These are phyloP conservation scores for Blastobotrys apis DNA, from an alignment of 1,139 yeast genomes.

Conservation along the genomic window DNA sequence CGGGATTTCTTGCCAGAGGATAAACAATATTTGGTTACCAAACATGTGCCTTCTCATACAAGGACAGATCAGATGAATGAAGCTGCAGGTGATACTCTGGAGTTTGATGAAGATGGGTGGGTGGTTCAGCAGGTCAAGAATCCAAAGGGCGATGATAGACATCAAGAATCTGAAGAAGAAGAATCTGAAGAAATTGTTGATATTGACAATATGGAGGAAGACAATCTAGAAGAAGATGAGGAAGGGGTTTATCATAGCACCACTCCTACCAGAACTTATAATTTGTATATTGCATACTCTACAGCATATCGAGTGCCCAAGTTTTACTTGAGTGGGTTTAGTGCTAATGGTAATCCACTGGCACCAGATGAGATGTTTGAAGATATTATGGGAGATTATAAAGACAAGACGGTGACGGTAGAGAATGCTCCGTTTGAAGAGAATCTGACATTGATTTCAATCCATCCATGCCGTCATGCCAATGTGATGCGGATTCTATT, in stretches of 20 bases:
- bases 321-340: conserved; percentile 85
- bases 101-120: conserved; percentile 61
- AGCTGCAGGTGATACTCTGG: conserved; percentile 34
- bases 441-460: conserved; percentile 78
- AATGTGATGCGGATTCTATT: conserved; percentile 87
- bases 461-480: conserved; percentile 96
- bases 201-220: conserved; percentile 32
- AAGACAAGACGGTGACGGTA: conserved; percentile 94
- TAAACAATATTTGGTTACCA: conserved; percentile 81
- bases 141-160: neutral
- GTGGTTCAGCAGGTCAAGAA: conserved; percentile 27
- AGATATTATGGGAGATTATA: conserved; percentile 85
- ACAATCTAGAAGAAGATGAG: conserved; percentile 30
- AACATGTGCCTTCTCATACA: conserved; percentile 80
- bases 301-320: conserved; percentile 96
- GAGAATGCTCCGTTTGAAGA: conserved; percentile 84
- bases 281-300: conserved; percentile 84
- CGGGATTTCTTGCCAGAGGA: conserved; percentile 77
- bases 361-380: conserved; percentile 90
- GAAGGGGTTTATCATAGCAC: conserved; percentile 22
- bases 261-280: conserved; percentile 46
- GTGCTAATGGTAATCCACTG: conserved; percentile 76
- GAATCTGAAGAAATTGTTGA: conserved; percentile 34
- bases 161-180: conserved; percentile 21
- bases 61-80: conserved; percentile 63